Conservation (phyloP, 2,329 filamentous ascomycete species). For the Clathrospora elynae region DNA sequence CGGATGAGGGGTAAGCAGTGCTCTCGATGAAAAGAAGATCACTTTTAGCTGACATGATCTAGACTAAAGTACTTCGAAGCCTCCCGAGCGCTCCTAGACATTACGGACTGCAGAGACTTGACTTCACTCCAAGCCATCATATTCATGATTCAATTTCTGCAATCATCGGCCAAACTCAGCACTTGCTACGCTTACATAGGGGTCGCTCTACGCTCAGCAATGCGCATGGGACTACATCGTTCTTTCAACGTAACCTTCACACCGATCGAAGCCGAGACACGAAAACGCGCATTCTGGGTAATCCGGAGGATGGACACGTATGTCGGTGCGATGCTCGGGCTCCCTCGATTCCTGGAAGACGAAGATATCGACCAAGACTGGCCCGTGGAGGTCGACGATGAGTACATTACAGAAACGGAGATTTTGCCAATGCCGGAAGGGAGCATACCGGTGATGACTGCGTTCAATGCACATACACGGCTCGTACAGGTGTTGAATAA, state of each 20-base stretch:
- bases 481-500: constrained; percentile 64
- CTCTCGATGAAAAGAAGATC: too few relatives aligned
- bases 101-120: constrained; percentile 59
- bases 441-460: constrained; percentile 62
- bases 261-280: constrained; percentile 55
- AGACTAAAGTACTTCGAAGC: constrained; percentile 58
- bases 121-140: constrained; percentile 57
- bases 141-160: constrained; percentile 60
- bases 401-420: constrained; percentile 56
- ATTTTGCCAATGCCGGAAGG: constrained; percentile 61
- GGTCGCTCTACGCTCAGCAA: constrained; percentile 56
- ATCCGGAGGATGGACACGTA: constrained; percentile 59
- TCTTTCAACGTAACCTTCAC: constrained; percentile 54
- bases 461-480: constrained; percentile 64
- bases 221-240: constrained; percentile 59
- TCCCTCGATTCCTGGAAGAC: constrained; percentile 56
- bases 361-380: constrained; percentile 57
- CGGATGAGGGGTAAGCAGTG: constrained; percentile 52
- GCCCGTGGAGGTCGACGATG: constrained; percentile 56
- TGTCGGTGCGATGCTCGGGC: constrained; percentile 57
- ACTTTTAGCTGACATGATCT: constrained; percentile 18
- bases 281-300: constrained; percentile 59
- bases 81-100: constrained; percentile 57
- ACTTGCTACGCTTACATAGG: constrained; percentile 60
- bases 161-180: constrained; percentile 58